Conservation (phyloP, 495 filamentous ascomycete genomes). For the Aspergillus kassunensis region DNA sequence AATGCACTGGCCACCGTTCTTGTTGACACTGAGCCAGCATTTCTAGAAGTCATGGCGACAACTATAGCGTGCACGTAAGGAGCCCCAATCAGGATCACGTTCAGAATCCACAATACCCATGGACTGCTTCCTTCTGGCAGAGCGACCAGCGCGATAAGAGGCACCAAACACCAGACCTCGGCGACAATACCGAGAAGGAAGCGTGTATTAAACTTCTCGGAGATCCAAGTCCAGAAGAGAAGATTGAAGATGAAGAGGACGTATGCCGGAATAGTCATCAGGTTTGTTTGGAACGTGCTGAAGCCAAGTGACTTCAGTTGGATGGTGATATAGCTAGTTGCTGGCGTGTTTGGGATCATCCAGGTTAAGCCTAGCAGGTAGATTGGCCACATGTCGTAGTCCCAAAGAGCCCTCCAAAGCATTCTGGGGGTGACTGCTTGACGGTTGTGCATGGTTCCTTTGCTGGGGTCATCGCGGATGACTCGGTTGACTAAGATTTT, state of each 20-base stretch:
- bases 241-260: slow-evolving; percentile 44
- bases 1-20: slow-evolving; percentile 58
- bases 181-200: slow-evolving; percentile 47
- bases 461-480: slow-evolving; percentile 69
- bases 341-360: slow-evolving; percentile 50
- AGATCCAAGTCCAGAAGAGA: slow-evolving; percentile 48
- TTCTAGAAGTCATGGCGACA: slow-evolving; percentile 62
- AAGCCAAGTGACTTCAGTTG: slow-evolving; percentile 58
- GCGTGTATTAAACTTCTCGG: slow-evolving; percentile 50
- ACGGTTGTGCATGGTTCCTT: slow-evolving; percentile 58
- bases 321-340: slow-evolving; percentile 58
- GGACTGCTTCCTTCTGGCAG: slow-evolving; percentile 32
- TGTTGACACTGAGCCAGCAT: slow-evolving; percentile 65
- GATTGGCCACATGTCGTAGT: slow-evolving; percentile 71
- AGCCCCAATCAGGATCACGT: slow-evolving; percentile 51
- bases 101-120: slow-evolving; percentile 52
- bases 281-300: slow-evolving; percentile 62
- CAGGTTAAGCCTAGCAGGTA: slow-evolving; percentile 60
- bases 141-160: slow-evolving; percentile 48
- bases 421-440: slow-evolving; percentile 55
- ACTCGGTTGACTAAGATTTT: slow-evolving; percentile 70
- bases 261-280: slow-evolving; percentile 63
- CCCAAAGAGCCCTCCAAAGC: slow-evolving; percentile 56
- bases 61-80: slow-evolving; percentile 65
- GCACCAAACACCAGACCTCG: slow-evolving; percentile 54